Evolutionary conservation across 495 filamentous ascomycete species (phyloP).

Genomic region (Pseudomonodictys pantanalensis): DNA sequence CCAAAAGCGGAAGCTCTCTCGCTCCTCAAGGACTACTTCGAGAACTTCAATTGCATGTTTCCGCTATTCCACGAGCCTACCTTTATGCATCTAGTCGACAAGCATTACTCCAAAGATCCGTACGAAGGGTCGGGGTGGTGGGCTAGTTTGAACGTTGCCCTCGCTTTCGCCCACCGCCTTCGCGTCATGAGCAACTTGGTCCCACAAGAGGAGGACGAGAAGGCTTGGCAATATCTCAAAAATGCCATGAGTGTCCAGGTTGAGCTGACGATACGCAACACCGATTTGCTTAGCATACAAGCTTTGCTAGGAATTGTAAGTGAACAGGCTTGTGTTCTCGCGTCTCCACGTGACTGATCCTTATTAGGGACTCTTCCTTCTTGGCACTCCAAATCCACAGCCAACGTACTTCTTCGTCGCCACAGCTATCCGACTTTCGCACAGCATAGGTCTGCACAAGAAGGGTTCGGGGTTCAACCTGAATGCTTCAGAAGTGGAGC

Average conservation of each 20-base stretch:
- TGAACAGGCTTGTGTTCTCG: conserved; percentile 5
- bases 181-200: conserved; percentile 95
- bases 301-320: conserved; percentile 86
- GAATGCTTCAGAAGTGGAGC: conserved; percentile 86
- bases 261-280: conserved; percentile 92
- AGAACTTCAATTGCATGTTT: conserved; percentile 98
- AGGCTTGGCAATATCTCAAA: conserved; percentile 92
- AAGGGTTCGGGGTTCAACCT: conserved; percentile 86
- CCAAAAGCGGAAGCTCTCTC: conserved; percentile 76
- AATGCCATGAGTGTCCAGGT: conserved; percentile 91
- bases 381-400: conserved; percentile 95
- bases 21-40: conserved; percentile 88
- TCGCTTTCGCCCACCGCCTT: conserved; percentile 87
- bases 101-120: conserved; percentile 88
- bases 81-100: conserved; percentile 93
- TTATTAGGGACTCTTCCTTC: conserved; percentile 76
- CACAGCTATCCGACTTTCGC: conserved; percentile 85
- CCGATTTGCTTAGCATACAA: conserved; percentile 94
- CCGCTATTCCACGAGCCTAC: conserved; percentile 96
- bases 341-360: conserved; percentile 7
- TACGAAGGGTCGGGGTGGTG: conserved; percentile 97
- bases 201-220: conserved; percentile 83
- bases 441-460: conserved; percentile 94
- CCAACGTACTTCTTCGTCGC: conserved; percentile 92
- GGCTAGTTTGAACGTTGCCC: conserved; percentile 90